Evolutionary conservation across 2,329 filamentous ascomycete species (phyloP), one percentile per base, ranked within the genome.

Genomic region (Pezicula radicicola): DNA sequence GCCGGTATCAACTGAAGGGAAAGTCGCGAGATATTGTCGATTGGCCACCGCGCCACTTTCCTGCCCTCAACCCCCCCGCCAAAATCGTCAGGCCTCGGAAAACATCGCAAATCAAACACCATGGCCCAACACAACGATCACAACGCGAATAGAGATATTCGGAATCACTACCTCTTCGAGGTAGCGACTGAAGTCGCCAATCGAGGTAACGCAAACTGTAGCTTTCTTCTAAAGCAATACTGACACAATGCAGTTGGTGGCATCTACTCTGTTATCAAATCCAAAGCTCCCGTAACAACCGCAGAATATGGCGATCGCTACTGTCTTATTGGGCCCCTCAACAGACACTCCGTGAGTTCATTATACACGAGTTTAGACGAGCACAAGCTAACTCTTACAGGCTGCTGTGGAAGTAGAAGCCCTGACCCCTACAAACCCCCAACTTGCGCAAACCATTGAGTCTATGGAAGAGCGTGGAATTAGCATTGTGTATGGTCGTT

Each of bases 231-330:
- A 21, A 16, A 43, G 33, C 4, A n/a, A 7, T 49, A 37, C 56
- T 63, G 43, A 61, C 46, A 2, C 25, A 5, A 6, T 19, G 35
- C 40, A 95, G 94, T 99, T 56, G 94, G 94, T 67, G 94, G 94
- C 65, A 99, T 99, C 75, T 99, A 99, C 79, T 97, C 93, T 15
- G 94, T 99, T 60, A 86, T 99, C 74, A 99, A 99, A 74, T 99
- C 94, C 56, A 99, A 99, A 74, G 93, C 94, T 36, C 93, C 94
- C 47, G 94, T 97, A 56, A 97, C 94, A 41, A 97, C 93, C 1
- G 91, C 91, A 55, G 94, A 99, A 73, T 99, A 97, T 94, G 94
- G 94, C 72, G 91, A 96, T 54, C 85, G 91, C 60, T 99, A 99
- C 73, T 96, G 91, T 27, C 82, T 97, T 60, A 92, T 99, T 69